Conservation (phyloP, 169 alveolate genomes). For the Fabrea salina region DNA sequence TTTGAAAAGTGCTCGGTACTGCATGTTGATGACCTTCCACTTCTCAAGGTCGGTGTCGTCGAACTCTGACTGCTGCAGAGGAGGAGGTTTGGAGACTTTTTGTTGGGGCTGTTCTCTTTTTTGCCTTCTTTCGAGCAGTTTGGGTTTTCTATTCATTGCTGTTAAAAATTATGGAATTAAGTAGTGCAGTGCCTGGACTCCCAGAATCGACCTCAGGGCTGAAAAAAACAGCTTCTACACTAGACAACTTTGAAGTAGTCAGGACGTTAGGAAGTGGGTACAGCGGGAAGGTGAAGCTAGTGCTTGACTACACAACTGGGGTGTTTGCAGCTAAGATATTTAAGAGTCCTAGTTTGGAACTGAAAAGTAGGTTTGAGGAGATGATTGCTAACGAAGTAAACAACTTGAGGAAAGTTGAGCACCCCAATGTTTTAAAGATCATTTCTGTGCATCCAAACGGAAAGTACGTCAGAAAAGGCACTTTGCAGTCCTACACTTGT, state of each 20-base stretch:
- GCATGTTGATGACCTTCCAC: conserved; percentile 22
- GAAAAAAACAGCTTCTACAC: too few species aligned
- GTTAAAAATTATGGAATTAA: not conserved
- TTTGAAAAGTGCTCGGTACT: conserved; percentile 18
- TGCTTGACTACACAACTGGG: not conserved
- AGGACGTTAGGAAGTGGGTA: conserved; percentile 11
- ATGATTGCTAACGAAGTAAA: not conserved
- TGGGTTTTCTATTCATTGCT: not conserved
- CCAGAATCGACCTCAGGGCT: too few species aligned
- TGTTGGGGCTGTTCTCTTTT: conserved; percentile 27
- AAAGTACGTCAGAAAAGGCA: conserved; percentile 9
- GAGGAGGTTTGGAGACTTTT: not conserved
- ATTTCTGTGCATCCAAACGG: conserved; percentile 38
- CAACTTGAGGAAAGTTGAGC: conserved; percentile 10
- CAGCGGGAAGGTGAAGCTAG: conserved; percentile 6
- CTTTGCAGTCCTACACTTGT: conserved; percentile 25
- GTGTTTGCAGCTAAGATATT: conserved; percentile 1
- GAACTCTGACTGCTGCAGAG: not conserved
- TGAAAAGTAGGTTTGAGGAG: not conserved
- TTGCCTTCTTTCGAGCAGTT: not conserved
- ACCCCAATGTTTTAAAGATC: conserved; percentile 37
- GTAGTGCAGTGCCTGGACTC: too few species aligned
- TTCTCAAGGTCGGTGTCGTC: conserved; percentile 2
- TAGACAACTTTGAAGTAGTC: not conserved
- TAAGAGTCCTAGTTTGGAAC: not conserved